Conservation (phyloP, 805 yeast species). For the Kazachstania kunashirensis region DNA sequence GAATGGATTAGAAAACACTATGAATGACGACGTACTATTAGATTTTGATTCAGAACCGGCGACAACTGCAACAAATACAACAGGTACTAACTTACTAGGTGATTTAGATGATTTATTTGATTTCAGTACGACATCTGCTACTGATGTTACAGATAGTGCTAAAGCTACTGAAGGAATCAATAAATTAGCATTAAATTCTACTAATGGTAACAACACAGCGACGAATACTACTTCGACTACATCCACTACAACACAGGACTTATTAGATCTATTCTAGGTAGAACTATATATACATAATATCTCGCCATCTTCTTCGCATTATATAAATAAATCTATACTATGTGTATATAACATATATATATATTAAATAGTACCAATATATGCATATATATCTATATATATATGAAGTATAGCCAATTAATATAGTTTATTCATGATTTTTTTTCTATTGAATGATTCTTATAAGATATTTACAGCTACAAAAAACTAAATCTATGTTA, state of each 20-base stretch:
- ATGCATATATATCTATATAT: too few species aligned
- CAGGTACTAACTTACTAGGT: constrained; percentile 38
- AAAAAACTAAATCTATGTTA: too few species aligned
- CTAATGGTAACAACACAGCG: background rate
- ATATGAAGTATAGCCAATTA: too few species aligned
- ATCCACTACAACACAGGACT: constrained; percentile 21
- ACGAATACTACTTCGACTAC: constrained; percentile 6
- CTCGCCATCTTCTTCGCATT: too few species aligned
- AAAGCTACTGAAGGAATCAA: background rate
- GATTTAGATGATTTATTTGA: constrained; percentile 66
- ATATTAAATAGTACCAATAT: too few species aligned
- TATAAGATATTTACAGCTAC: too few species aligned
- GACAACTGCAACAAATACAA: constrained; percentile 22
- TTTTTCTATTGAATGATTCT: too few species aligned
- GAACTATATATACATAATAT: background rate
- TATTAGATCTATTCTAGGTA: constrained; percentile 24
- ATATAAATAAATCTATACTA: too few species aligned
- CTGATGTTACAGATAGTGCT: background rate
- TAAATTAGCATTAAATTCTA: constrained; percentile 3
- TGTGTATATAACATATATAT: too few species aligned
- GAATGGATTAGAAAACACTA: constrained; percentile 56
- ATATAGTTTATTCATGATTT: too few species aligned
- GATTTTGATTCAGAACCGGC: constrained; percentile 67
- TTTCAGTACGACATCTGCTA: constrained; percentile 25
- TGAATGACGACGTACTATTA: constrained; percentile 68